Evolutionary conservation across 148 eudicot genomes (phyloP).

Genomic region (Suaeda aralocaspica): DNA sequence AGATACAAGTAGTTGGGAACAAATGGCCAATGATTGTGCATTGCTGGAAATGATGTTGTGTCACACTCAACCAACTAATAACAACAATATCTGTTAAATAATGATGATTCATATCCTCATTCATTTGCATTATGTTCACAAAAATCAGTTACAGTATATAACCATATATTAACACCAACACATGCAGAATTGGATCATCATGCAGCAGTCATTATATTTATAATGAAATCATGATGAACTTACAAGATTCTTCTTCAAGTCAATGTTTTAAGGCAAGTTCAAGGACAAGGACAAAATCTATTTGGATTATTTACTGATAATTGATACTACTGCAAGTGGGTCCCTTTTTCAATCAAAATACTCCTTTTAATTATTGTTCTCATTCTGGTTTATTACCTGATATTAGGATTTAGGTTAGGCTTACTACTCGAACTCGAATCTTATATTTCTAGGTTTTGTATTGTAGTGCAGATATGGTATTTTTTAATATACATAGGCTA

Average conservation of each 20-base stretch:
- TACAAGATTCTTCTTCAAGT: not conserved
- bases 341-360: slow-evolving; percentile 6
- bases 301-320: not conserved
- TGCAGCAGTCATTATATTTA: not conserved
- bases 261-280: slow-evolving; percentile 9
- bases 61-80: slow-evolving; percentile 14
- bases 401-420: not conserved
- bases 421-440: no score
- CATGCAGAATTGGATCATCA: slow-evolving; percentile 15
- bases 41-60: slow-evolving; percentile 7
- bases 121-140: slow-evolving; percentile 2
- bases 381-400: not conserved
- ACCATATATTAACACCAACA: not conserved
- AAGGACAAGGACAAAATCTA: slow-evolving; percentile 9
- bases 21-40: slow-evolving; percentile 31
- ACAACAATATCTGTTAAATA: slow-evolving; percentile 11
- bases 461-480: no score
- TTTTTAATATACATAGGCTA: no score
- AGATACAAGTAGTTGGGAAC: slow-evolving; percentile 48
- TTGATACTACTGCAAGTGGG: not conserved
- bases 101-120: no score
- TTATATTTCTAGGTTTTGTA: no score
- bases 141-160: not conserved
- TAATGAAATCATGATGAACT: not conserved
- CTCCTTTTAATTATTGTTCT: not conserved